Base-by-base conservation (phyloP, 176 grass and related monocot species). In the Hsuehochloa calcarea region DNA sequence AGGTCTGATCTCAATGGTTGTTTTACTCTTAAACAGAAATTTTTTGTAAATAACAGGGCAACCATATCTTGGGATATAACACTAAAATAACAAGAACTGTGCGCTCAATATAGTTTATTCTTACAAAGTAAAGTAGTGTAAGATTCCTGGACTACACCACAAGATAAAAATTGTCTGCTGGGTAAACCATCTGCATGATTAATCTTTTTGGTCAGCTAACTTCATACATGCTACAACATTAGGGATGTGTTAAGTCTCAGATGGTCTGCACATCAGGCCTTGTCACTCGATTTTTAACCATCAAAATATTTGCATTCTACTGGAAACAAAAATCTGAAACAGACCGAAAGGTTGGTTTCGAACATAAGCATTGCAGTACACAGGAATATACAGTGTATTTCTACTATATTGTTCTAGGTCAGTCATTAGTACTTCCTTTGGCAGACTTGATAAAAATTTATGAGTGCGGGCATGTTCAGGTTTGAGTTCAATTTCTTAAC, bases 101-200 rank as follows among this genome's bases (percentile, higher is more conserved):
- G n/a, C n/a, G n/a, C n/a, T n/a, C n/a, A n/a, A n/a, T n/a, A n/a
- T n/a, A n/a, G n/a, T n/a, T n/a, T n/a, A n/a, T n/a, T n/a, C n/a
- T n/a, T n/a, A n/a, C n/a, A n/a, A n/a, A n/a, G n/a, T n/a, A n/a
- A n/a, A n/a, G n/a, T n/a, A n/a, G n/a, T n/a, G n/a, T n/a, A n/a
- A n/a, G n/a, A n/a, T n/a, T n/a, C n/a, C n/a, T n/a, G n/a, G n/a
- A n/a, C n/a, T n/a, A n/a, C n/a, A n/a, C n/a, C n/a, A 70, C 52
- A 79, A 39, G 39, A 70, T 38, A 85, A 61, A 78, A 37, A 23
- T 25, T 78, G 6, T 78, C 49, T 85, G 23, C 54, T 46, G 13
- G 12, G 45, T 68, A 45, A n/a, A n/a, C n/a, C 64, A 78, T 44
- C 1, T 46, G n/a, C 41, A 44, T 31, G 16, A 6, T 37, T 50